These are phyloP conservation scores for Aeminium ludgeri DNA, from an alignment of 495 filamentous ascomycete species.

Conservation along the genomic window DNA sequence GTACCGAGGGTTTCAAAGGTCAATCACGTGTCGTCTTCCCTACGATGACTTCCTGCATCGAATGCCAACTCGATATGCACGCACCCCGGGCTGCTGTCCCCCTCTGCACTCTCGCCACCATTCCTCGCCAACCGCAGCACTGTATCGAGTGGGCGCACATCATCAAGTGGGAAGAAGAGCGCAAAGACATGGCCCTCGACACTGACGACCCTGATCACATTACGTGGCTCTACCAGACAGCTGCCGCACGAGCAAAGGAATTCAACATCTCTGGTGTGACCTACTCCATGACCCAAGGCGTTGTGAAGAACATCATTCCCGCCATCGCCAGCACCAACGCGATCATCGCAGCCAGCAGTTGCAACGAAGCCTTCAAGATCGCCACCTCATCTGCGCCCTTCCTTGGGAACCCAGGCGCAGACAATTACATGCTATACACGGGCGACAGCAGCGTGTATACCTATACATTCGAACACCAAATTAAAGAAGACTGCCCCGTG, in stretches of 20 bases:
- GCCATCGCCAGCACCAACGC: conserved; percentile 97
- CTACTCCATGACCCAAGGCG: conserved; percentile 91
- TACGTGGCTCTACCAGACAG: conserved; percentile 85
- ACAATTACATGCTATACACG: conserved; percentile 99
- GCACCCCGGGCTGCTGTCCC: conserved; percentile 86
- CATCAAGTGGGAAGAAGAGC: conserved; percentile 56
- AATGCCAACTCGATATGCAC: conserved; percentile 97
- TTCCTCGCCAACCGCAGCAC: conserved; percentile 92
- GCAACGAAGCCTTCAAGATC: conserved; percentile 94
- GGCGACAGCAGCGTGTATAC: conserved; percentile 93
- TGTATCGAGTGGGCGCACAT: conserved; percentile 99
- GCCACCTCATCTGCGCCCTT: conserved; percentile 63
- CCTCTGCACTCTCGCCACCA: conserved; percentile 89
- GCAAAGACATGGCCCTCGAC: conserved; percentile 46
- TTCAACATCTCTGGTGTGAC: conserved; percentile 90
- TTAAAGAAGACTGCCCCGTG: conserved; percentile 85
- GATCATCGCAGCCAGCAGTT: conserved; percentile 85
- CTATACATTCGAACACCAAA: conserved; percentile 84
- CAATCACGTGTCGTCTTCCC: conserved; percentile 88
- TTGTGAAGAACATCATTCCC: conserved; percentile 98
- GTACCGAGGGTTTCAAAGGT: conserved; percentile 96
- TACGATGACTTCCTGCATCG: conserved; percentile 84
- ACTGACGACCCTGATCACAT: conserved; percentile 96
- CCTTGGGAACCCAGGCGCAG: conserved; percentile 32
- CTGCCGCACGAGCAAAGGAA: conserved; percentile 59